Percentiles rank a stretch among this genome's conserved stretches.
These are phyloP conservation scores for Immersiella caudata DNA, from an alignment of 495 filamentous ascomycete species.

Conservation along the genomic window DNA sequence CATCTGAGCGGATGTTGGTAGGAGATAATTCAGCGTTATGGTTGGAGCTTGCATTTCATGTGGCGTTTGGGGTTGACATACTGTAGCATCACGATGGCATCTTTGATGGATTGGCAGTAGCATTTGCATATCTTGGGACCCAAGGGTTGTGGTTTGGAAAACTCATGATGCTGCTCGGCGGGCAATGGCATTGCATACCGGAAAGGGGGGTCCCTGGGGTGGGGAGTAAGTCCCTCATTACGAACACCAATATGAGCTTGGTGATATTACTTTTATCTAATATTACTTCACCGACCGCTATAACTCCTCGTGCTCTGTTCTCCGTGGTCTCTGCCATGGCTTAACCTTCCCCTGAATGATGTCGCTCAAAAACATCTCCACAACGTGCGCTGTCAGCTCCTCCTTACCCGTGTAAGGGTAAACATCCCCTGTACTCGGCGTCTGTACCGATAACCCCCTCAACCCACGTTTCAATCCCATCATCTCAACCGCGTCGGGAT, in stretches of 20 bases:
- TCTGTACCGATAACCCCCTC: slow-evolving; percentile 46
- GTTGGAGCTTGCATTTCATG: neutral
- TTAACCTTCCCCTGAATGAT: slow-evolving; percentile 47
- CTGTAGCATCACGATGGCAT: neutral
- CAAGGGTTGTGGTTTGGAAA: neutral
- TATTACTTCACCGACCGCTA: slow-evolving; percentile 17
- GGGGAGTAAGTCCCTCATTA: neutral
- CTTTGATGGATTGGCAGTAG: neutral
- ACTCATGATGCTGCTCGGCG: no score
- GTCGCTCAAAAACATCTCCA: slow-evolving; percentile 49
- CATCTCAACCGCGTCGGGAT: slow-evolving; percentile 45
- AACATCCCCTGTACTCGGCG: slow-evolving; percentile 46
- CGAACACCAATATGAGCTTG: neutral
- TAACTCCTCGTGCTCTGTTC: slow-evolving; percentile 41
- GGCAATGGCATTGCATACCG: slow-evolving; percentile 2
- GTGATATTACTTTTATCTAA: neutral
- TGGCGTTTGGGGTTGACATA: neutral
- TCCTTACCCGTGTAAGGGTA: slow-evolving; percentile 41
- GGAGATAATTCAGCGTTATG: neutral
- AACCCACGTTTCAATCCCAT: slow-evolving; percentile 38
- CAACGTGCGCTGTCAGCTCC: slow-evolving; percentile 35
- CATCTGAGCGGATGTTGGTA: slow-evolving; percentile 45
- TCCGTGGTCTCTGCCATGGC: slow-evolving; percentile 38
- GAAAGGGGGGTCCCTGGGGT: neutral
- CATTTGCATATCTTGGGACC: neutral